Evolutionary conservation across 495 filamentous ascomycete genomes (phyloP).

Genomic region (Usnea hakonensis): DNA sequence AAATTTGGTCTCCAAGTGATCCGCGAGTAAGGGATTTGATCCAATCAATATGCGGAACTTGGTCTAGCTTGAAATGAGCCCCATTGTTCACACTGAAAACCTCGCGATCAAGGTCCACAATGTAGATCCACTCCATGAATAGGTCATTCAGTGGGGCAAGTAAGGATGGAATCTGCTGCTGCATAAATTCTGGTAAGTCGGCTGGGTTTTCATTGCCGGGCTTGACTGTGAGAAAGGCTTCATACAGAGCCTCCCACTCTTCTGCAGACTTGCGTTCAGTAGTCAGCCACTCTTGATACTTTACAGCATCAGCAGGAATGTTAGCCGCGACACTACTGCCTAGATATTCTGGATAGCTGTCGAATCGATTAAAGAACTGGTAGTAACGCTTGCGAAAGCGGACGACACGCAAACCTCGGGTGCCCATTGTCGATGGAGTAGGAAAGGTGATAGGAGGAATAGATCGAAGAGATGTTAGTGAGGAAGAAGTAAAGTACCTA

Average conservation of each 20-base stretch:
- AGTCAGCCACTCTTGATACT: constrained; percentile 22
- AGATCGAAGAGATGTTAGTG: too few relatives aligned
- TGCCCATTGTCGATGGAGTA: constrained; percentile 18
- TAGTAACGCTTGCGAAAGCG: constrained; percentile 29
- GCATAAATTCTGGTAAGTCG: not conserved
- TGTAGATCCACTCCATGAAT: constrained; percentile 9
- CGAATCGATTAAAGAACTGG: constrained; percentile 29
- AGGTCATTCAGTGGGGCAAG: not conserved
- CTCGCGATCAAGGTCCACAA: constrained; percentile 23
- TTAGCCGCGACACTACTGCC: constrained; percentile 22
- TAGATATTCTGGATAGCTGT: constrained; percentile 30
- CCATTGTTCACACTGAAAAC: constrained; percentile 19
- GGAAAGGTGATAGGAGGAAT: too few relatives aligned
- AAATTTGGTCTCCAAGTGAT: not conserved
- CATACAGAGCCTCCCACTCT: not conserved
- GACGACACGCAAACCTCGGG: constrained; percentile 26
- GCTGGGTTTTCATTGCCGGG: not conserved
- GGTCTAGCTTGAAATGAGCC: constrained; percentile 19
- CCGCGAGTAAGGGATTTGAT: constrained; percentile 2
- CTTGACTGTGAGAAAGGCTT: constrained; percentile 3
- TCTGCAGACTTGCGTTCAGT: constrained; percentile 4
- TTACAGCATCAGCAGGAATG: constrained; percentile 24
- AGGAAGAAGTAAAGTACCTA: too few relatives aligned
- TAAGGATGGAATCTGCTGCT: not conserved
- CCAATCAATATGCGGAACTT: constrained; percentile 18